Percentiles rank a stretch among this genome's conserved stretches.
Evolutionary conservation across 78 protist genomes (phyloP).

Genomic region (Anaeramoeba ignava): DNA sequence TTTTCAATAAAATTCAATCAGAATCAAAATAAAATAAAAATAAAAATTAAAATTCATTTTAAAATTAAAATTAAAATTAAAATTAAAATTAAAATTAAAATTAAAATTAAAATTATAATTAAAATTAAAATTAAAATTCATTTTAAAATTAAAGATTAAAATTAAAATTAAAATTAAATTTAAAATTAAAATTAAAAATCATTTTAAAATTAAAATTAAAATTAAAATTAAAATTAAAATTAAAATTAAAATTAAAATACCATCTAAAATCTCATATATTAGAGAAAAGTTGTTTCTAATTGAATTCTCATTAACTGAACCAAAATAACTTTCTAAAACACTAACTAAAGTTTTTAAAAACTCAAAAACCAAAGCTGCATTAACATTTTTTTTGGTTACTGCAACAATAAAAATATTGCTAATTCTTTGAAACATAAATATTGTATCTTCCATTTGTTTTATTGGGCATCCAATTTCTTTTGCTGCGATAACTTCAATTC

Average conservation of each 20-base stretch:
- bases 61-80: too few relatives aligned
- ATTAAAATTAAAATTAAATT: neutral
- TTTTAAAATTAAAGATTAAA: slow-evolving; percentile 12
- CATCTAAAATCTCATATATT: slow-evolving; percentile 80
- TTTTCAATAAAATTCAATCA: too few relatives aligned
- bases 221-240: too few relatives aligned
- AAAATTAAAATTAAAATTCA: too few relatives aligned
- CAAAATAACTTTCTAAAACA: slow-evolving; percentile 52
- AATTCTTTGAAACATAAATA: neutral
- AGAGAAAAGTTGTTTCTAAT: slow-evolving; percentile 66
- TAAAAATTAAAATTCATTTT: too few relatives aligned
- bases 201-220: too few relatives aligned
- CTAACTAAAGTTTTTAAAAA: slow-evolving; percentile 26
- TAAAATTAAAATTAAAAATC: neutral
- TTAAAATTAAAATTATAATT: neutral
- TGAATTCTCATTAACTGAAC: slow-evolving; percentile 56
- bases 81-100: neutral
- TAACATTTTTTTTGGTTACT: neutral
- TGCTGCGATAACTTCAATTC: neutral
- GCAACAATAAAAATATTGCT: neutral
- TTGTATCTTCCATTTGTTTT: neutral
- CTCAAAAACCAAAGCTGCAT: slow-evolving; percentile 14
- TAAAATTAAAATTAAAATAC: slow-evolving; percentile 21
- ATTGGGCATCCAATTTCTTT: neutral
- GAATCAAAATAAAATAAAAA: too few relatives aligned